phyloP scores from a whole-genome alignment of 179 eudicot species.

The Vitellaria paradoxa region DNA sequence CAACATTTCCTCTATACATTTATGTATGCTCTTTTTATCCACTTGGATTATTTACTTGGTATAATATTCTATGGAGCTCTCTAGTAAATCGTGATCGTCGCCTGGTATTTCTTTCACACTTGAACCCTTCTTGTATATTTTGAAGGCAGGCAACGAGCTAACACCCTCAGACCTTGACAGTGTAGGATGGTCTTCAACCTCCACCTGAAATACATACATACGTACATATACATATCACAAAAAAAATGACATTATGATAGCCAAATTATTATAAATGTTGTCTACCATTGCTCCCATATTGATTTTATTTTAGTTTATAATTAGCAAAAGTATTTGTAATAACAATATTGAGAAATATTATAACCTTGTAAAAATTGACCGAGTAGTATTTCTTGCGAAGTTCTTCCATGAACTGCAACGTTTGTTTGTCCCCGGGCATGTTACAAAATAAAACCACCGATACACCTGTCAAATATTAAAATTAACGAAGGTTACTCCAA shows the following conservation, averaged over 20 bases:
- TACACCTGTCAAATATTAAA: slow-evolving; percentile 33
- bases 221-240: too few species aligned
- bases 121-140: slow-evolving; percentile 48
- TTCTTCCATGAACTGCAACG: slow-evolving; percentile 37
- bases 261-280: too few species aligned
- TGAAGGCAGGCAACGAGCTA: slow-evolving; percentile 44
- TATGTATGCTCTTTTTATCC: neutral
- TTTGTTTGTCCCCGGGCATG: slow-evolving; percentile 35
- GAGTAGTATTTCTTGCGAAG: slow-evolving; percentile 46
- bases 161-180: slow-evolving; percentile 45
- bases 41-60: neutral
- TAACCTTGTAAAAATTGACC: slow-evolving; percentile 54
- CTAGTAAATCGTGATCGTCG: slow-evolving; percentile 41
- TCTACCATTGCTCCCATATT: too few species aligned
- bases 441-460: slow-evolving; percentile 47
- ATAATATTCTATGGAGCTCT: slow-evolving; percentile 33
- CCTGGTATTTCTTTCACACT: slow-evolving; percentile 42
- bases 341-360: neutral
- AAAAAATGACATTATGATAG: too few species aligned
- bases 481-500: neutral
- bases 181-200: slow-evolving; percentile 39
- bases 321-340: neutral
- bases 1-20: neutral
- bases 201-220: slow-evolving; percentile 31
- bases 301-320: too few species aligned